Conservation (phyloP, 2,329 filamentous ascomycete genomes). For the Microdochium nivale region DNA sequence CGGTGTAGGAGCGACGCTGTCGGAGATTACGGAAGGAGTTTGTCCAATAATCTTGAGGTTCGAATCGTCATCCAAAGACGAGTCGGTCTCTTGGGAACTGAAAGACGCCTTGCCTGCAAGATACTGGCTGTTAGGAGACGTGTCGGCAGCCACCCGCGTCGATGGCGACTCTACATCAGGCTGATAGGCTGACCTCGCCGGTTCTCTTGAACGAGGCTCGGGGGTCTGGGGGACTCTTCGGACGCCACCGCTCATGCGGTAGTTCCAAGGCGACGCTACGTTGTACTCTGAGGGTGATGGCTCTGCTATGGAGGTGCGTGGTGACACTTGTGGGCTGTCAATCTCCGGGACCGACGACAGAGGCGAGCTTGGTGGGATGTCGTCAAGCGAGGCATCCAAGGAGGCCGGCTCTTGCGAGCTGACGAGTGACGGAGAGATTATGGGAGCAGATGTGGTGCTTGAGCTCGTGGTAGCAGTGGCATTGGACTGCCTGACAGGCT, state of each 20-base stretch:
- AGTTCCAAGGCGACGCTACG: conserved; percentile 38
- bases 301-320: conserved; percentile 19
- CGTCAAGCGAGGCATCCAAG: conserved; percentile 34
- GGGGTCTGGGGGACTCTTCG: conserved; percentile 40
- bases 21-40: conserved; percentile 31
- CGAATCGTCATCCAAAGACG: conserved; percentile 30
- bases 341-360: conserved; percentile 38
- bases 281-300: conserved; percentile 24
- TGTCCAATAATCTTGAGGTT: conserved; percentile 47
- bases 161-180: conserved; percentile 20
- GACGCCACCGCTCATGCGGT: conserved; percentile 44
- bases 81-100: conserved; percentile 33
- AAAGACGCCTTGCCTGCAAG: conserved; percentile 27
- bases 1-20: conserved; percentile 29
- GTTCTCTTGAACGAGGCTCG: conserved; percentile 25
- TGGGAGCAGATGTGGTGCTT: conserved; percentile 32
- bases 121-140: conserved; percentile 11
- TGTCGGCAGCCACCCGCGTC: conserved; percentile 16
- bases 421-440: conserved; percentile 34
- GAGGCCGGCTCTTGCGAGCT: conserved; percentile 42
- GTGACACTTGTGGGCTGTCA: conserved; percentile 26
- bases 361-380: conserved; percentile 39
- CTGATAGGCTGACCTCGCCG: conserved; percentile 27
- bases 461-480: conserved; percentile 15
- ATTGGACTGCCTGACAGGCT: conserved; percentile 13